Percentiles rank a stretch among this genome's conserved stretches.
Conservation (phyloP, 371 early-diverging fungal species). For the Rhizopus sp. region DNA sequence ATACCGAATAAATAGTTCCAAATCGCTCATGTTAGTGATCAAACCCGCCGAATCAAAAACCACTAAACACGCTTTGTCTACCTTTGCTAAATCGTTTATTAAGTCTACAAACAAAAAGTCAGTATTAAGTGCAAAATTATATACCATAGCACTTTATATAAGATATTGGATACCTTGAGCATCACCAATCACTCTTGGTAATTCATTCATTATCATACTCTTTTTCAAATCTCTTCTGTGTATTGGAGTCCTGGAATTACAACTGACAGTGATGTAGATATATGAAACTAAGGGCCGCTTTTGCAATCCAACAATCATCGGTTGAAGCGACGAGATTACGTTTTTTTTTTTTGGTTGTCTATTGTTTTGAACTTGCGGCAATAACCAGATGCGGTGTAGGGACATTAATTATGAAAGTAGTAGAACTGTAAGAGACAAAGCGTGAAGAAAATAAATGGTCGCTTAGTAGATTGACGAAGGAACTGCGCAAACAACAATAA, state of each 20-base stretch:
- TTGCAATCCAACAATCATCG: constrained; percentile 6
- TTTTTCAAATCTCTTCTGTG: constrained; percentile 12
- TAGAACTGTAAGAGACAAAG: too few relatives aligned
- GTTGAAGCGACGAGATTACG: too few relatives aligned
- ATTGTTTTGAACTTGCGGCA: too few relatives aligned
- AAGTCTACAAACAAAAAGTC: constrained; percentile 22
- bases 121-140: constrained; percentile 8
- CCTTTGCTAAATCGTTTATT: constrained; percentile 13
- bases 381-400: too few relatives aligned
- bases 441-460: too few relatives aligned
- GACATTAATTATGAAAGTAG: too few relatives aligned
- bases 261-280: constrained; percentile 7
- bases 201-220: constrained; percentile 5
- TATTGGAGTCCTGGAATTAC: constrained; percentile 1
- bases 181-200: constrained; percentile 10
- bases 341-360: too few relatives aligned
- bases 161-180: constrained; percentile 17
- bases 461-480: too few relatives aligned
- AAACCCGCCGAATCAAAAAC: constrained; percentile 23
- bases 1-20: constrained; percentile 19
- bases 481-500: too few relatives aligned
- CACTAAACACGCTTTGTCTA: constrained; percentile 12
- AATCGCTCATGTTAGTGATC: constrained; percentile 20
- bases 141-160: constrained; percentile 2
- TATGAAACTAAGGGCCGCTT: constrained; percentile 3